Percentiles rank a stretch among this genome's conserved stretches.
Evolutionary conservation across 2,329 filamentous ascomycete species (phyloP).

Genomic region (Anisogramma anomala): DNA sequence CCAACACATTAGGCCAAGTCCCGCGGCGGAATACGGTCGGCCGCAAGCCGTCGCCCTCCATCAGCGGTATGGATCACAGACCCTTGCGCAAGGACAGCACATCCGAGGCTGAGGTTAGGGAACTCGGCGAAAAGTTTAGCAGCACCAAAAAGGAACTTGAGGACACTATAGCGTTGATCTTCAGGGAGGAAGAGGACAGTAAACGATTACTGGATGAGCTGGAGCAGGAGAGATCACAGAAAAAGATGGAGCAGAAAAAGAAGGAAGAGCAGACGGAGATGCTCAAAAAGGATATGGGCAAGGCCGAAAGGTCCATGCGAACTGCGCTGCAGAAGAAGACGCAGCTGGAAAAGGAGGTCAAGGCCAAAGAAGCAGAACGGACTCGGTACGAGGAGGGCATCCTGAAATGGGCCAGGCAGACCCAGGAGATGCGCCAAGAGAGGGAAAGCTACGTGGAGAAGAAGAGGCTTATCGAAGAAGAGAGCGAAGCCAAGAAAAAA

Average conservation of each 20-base stretch:
- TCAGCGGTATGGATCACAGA: conserved; percentile 42
- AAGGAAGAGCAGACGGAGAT: conserved; percentile 86
- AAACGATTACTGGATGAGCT: conserved; percentile 55
- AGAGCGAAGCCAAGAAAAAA: conserved; percentile 39
- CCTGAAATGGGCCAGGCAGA: conserved; percentile 53
- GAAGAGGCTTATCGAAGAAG: conserved; percentile 37
- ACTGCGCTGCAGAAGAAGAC: conserved; percentile 65
- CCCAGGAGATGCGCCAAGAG: conserved; percentile 47
- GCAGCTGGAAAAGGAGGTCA: conserved; percentile 62
- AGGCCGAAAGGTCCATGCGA: conserved; percentile 70
- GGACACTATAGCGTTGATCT: conserved; percentile 58
- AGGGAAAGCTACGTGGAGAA: conserved; percentile 43
- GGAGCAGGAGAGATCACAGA: conserved; percentile 65
- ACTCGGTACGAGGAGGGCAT: conserved; percentile 60
- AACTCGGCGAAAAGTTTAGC: conserved; percentile 74
- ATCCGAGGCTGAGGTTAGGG: conserved; percentile 56
- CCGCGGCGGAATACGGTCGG: conserved; percentile 57
- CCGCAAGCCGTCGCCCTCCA: conserved; percentile 64
- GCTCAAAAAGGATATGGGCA: conserved; percentile 67
- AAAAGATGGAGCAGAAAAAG: conserved; percentile 68
- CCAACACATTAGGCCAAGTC: conserved; percentile 30
- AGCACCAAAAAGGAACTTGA: conserved; percentile 73
- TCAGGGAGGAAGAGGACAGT: conserved; percentile 61
- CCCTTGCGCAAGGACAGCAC: conserved; percentile 31
- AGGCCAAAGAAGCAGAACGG: conserved; percentile 57